Conservation (phyloP, 768 basidiomycete genomes). For the Lepiota brunneoincarnata region DNA sequence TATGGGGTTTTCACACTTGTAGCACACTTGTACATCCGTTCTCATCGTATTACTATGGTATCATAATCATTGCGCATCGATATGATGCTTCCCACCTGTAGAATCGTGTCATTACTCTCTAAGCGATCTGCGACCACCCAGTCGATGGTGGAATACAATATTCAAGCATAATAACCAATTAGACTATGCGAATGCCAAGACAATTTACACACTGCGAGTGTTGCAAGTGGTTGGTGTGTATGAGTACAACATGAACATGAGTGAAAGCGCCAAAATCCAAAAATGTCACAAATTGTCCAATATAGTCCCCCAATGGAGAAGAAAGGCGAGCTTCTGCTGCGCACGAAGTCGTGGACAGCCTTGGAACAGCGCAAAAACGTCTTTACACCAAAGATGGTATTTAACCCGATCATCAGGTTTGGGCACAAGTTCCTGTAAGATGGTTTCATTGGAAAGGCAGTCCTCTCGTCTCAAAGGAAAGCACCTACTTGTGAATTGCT, state of each 20-base stretch:
- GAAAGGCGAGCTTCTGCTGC: constrained; percentile 1
- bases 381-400: constrained; percentile 6
- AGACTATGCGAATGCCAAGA: no score
- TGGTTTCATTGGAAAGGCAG: neutral
- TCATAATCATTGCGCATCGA: neutral
- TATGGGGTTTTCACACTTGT: no score
- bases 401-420: neutral
- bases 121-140: no score
- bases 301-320: neutral
- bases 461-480: no score
- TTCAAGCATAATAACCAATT: no score
- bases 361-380: neutral
- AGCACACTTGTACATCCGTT: neutral
- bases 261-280: neutral
- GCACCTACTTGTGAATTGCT: constrained; percentile 3
- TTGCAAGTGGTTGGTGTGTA: no score
- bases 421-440: neutral
- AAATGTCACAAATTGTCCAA: neutral
- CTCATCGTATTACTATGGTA: neutral
- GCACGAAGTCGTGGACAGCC: neutral
- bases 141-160: no score
- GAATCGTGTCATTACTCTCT: no score
- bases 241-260: no score
- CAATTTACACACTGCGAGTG: no score
- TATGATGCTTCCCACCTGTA: neutral